Evolutionary conservation across 129 eudicot genomes (phyloP), one percentile per base, ranked within the genome.

Genomic region (Flaveria trinervia): DNA sequence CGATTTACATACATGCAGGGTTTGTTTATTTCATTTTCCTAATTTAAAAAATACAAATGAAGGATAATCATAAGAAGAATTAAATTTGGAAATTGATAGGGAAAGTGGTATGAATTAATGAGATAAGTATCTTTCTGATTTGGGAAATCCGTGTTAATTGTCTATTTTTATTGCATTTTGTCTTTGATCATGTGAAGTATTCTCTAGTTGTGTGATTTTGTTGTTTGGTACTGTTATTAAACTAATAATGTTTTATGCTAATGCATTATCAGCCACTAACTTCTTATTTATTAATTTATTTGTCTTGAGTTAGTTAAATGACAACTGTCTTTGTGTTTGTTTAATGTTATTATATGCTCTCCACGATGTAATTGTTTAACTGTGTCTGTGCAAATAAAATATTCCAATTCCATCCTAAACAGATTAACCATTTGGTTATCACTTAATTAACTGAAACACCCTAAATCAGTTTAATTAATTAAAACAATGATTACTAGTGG

Each of bases 271-370:
- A 71, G 72, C 72, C 72, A 79, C 62, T 57, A 64, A 18, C 26
- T 54, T 67, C 20, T 52, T 71, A 2, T 28, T 55, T 20, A 36
- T 49, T 59, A 14, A 17, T 68, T 68, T 68, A 17, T 67, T 20
- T 36, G 45, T 65, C 13, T 65, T 28, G 62, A 66, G 74, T 51
- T 65, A 50, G 68, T 73, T 79, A 49, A 65, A 65, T 26, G 65
- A 54, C 83, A 80, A 75, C 75, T 80, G 83, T 52, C 83, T n/a
- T 45, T 73, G 69, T 73, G 68, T 54, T 41, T 7, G 45, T 54
- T 51, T 73, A 73, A n/a, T 51, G 71, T 65, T 73, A 80, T 39
- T 49, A 41, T 73, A 80, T 73, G 83, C 74, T 73, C 79, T 80
- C 60, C 79, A 73, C 79, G 45, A 73, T 80, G 83, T 45, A 52